Evolutionary conservation across 2,329 filamentous ascomycete species (phyloP), one percentile per base, ranked within the genome.

Genomic region (Chaetomiaceae sp.): DNA sequence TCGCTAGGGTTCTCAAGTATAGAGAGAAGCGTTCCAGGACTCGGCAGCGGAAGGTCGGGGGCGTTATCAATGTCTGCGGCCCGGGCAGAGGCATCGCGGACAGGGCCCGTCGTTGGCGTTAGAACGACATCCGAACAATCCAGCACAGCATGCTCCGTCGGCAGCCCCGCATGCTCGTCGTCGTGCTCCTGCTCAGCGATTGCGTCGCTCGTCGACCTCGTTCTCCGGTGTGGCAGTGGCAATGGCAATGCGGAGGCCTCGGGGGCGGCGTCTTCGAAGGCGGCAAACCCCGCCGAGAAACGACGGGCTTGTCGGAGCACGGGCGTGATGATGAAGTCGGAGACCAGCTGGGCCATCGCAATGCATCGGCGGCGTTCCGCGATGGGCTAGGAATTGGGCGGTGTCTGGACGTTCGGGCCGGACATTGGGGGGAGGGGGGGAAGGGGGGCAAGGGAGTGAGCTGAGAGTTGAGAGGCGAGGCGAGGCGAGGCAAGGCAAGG

Each of bases 291-390:
- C 39, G 60, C 57, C 30, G 81, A 83, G 59, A 84, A 76, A 53
- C 78, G 77, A 52, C 79, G 77, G 58, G 79, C 80, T 65, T 83
- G 79, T 62, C 79, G 77, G 56, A 83, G 66, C 58, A 83, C 78
- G 48, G 81, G 79, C 52, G 81, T 81, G 64, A 83, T 79, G 57
- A 83, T 67, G 61, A 81, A 82, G 50, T 82, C 76, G 59, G 78
- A 75, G 44, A 84, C 79, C 58, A 83, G 68, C 56, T 74, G 80
- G 63, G 76, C 73, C 80, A 84, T 84, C 59, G 53, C 55, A 54
- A 41, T 34, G 33, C 38, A 44, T 38, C 19, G 15, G 38, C 29
- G 42, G 37, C 18, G 37, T 38, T 22, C 19, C 29, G 45, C 26
- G 40, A 11, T 42, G 37, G 27, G 15, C 42, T 33, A 24, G 11